phyloP scores from a whole-genome alignment of 148 eudicot genomes.

The Silene conica region DNA sequence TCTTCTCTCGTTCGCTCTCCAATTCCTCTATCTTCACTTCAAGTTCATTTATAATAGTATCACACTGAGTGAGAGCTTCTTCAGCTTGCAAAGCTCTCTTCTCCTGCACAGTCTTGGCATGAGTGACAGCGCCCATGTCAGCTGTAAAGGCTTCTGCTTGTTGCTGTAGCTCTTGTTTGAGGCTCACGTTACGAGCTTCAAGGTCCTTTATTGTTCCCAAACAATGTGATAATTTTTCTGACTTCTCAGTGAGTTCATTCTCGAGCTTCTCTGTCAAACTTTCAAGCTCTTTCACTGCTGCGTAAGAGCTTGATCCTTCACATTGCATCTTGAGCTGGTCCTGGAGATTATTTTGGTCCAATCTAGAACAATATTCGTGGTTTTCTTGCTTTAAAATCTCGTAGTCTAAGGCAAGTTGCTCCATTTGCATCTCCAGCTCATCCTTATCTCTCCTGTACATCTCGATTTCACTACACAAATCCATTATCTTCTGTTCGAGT shows the following conservation, averaged over 20 bases:
- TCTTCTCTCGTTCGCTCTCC: constrained; percentile 29
- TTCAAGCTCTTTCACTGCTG: constrained; percentile 29
- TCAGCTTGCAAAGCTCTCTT: constrained; percentile 31
- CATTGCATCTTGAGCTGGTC: constrained; percentile 86
- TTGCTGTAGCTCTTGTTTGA: constrained; percentile 26
- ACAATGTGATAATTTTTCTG: constrained; percentile 33
- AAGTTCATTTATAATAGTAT: constrained; percentile 29
- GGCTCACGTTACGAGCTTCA: constrained; percentile 28
- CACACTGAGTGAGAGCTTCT: constrained; percentile 23
- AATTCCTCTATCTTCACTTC: constrained; percentile 23
- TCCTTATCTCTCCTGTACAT: constrained; percentile 79
- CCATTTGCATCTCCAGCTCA: constrained; percentile 88
- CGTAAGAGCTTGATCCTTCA: constrained; percentile 65
- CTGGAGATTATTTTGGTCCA: constrained; percentile 72
- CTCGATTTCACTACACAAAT: constrained; percentile 68
- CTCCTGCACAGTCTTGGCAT: constrained; percentile 25
- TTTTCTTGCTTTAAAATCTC: constrained; percentile 95
- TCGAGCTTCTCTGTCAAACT: constrained; percentile 30
- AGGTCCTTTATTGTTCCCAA: constrained; percentile 25
- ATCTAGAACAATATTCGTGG: constrained; percentile 57
- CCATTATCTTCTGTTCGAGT: constrained; percentile 73
- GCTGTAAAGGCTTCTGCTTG: constrained; percentile 23
- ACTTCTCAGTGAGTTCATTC: constrained; percentile 28
- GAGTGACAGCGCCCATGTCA: constrained; percentile 20
- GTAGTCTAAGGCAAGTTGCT: constrained; percentile 94